phyloP scores from a whole-genome alignment of 2,329 filamentous ascomycete species.

The Helminthosporium solani region DNA sequence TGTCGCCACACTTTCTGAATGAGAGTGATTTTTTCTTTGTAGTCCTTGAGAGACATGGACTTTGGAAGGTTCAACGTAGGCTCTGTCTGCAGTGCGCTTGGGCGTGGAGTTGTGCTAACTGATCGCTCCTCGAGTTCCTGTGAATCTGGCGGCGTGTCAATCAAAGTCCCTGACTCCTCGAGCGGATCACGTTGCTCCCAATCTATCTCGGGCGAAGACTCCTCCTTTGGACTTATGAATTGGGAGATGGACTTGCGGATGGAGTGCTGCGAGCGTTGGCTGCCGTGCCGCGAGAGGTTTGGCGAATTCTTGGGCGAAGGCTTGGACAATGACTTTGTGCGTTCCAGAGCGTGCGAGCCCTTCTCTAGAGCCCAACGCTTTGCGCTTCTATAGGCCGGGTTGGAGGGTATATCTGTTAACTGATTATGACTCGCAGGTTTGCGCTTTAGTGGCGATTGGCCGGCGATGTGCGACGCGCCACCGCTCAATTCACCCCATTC shows the following conservation, averaged over 20 bases:
- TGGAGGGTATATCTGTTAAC: conserved; percentile 26
- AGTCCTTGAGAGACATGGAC: conserved; percentile 35
- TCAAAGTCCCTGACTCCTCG: conserved; percentile 30
- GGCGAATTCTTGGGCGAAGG: conserved; percentile 28
- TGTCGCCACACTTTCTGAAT: conserved; percentile 43
- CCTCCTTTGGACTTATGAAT: conserved; percentile 33
- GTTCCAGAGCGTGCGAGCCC: conserved; percentile 36
- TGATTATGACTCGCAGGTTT: conserved; percentile 32
- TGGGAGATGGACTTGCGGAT: conserved; percentile 40
- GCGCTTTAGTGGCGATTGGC: conserved; percentile 32
- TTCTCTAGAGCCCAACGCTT: conserved; percentile 41
- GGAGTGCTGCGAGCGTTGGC: conserved; percentile 33
- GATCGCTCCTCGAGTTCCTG: conserved; percentile 35
- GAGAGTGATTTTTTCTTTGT: conserved; percentile 41
- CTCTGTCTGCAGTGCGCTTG: conserved; percentile 31
- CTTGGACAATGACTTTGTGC: conserved; percentile 36
- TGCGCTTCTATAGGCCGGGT: conserved; percentile 36
- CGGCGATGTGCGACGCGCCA: conserved; percentile 20
- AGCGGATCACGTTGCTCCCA: conserved; percentile 28
- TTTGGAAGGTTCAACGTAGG: conserved; percentile 12
- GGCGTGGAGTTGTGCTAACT: conserved; percentile 39
- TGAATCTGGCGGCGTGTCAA: conserved; percentile 29
- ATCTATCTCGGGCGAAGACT: conserved; percentile 27
- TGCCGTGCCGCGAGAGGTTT: conserved; percentile 32
- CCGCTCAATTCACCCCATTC: conserved; percentile 30